Evolutionary conservation across 805 yeast species (phyloP).

Genomic region (Nakazawaea holstii): DNA sequence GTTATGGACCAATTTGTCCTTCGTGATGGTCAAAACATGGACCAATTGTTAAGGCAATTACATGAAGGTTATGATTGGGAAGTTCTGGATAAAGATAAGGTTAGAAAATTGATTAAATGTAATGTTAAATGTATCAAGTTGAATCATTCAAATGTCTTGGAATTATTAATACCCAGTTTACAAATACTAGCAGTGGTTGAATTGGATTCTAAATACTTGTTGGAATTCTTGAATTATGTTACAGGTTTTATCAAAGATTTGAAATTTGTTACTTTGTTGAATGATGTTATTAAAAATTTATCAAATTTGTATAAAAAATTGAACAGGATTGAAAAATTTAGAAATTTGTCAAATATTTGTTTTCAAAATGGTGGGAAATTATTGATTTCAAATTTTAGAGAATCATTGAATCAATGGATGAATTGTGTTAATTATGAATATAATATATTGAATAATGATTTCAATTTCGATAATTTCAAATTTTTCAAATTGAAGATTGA

Average conservation of each 20-base stretch:
- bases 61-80: background rate
- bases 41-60: background rate
- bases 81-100: background rate
- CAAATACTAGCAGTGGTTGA: background rate
- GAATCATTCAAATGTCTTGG: background rate
- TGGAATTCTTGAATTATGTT: slow-evolving; percentile 16
- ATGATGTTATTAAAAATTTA: slow-evolving; percentile 8
- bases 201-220: background rate
- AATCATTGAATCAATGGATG: slow-evolving; percentile 18
- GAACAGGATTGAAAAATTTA: slow-evolving; percentile 32
- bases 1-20: background rate
- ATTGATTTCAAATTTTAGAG: slow-evolving; percentile 10
- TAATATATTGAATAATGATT: slow-evolving; percentile 14
- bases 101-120: background rate
- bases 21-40: background rate
- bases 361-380: slow-evolving; percentile 33
- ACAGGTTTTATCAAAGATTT: slow-evolving; percentile 16
- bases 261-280: slow-evolving; percentile 2
- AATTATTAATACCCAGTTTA: background rate
- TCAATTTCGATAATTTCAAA: slow-evolving; percentile 11
- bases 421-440: slow-evolving; percentile 28
- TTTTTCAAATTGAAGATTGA: slow-evolving; percentile 26
- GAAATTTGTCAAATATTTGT: slow-evolving; percentile 40
- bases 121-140: slow-evolving; percentile 3
- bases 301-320: slow-evolving; percentile 15